Conservation (phyloP, 2,329 filamentous ascomycete species). For the Conoideocrella luteorostrata region DNA sequence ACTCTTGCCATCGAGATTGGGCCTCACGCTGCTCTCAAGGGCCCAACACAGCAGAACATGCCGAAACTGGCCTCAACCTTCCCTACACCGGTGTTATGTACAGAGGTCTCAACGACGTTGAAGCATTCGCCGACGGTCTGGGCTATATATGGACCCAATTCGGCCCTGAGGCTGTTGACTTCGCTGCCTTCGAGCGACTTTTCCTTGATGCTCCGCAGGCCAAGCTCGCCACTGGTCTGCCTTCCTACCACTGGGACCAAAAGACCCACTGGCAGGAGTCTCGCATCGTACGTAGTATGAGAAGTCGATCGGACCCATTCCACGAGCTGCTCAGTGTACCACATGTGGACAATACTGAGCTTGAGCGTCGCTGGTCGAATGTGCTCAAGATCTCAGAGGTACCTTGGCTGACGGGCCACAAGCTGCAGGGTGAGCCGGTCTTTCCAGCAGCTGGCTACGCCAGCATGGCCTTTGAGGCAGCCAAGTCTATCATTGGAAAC, state of each 20-base stretch:
- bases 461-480: constrained; percentile 23
- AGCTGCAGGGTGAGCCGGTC: constrained; percentile 18
- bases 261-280: constrained; percentile 11
- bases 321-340: constrained; percentile 15
- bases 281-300: constrained; percentile 5
- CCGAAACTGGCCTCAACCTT: not conserved
- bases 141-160: constrained; percentile 9
- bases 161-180: constrained; percentile 8
- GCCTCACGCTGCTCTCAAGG: constrained; percentile 33
- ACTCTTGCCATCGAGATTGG: constrained; percentile 24
- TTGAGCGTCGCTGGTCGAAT: constrained; percentile 16
- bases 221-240: too few species aligned
- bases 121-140: constrained; percentile 8
- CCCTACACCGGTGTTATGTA: not conserved
- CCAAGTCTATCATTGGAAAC: too few species aligned
- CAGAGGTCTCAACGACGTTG: not conserved
- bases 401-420: constrained; percentile 26
- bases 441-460: constrained; percentile 33
- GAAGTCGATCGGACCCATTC: not conserved
- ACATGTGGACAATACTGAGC: constrained; percentile 9
- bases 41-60: constrained; percentile 28
- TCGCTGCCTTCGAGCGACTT: too few species aligned
- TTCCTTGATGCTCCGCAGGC: too few species aligned
- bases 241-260: constrained; percentile 16
- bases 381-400: constrained; percentile 14